Evolutionary conservation across 352 stramenopile genomes (phyloP).

Genomic region (Phytophthora fragariaefolia): DNA sequence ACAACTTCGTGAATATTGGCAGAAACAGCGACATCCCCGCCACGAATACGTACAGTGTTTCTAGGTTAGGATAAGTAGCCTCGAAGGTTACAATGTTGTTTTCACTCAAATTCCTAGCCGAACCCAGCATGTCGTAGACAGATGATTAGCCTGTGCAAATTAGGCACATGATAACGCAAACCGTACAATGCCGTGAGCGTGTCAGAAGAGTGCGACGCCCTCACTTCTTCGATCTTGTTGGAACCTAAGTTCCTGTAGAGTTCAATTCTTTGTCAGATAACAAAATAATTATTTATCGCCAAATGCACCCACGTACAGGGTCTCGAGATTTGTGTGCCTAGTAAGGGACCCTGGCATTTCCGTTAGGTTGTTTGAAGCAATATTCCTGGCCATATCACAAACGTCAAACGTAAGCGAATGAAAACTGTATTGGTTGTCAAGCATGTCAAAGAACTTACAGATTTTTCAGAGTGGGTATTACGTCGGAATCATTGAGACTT

Average conservation of each 20-base stretch:
- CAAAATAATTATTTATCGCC: background rate
- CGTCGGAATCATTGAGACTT: slow-evolving; percentile 17
- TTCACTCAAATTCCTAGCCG: slow-evolving; percentile 29
- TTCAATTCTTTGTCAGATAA: background rate
- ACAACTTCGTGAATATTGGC: slow-evolving; percentile 4
- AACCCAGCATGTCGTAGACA: background rate
- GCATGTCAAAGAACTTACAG: slow-evolving; percentile 15
- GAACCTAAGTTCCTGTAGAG: slow-evolving; percentile 29
- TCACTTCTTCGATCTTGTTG: slow-evolving; percentile 30
- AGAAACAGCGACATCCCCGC: background rate
- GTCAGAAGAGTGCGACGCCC: slow-evolving; percentile 5
- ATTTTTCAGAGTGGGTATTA: slow-evolving; percentile 28
- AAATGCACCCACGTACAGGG: slow-evolving; percentile 23
- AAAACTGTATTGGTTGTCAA: background rate
- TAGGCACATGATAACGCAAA: background rate
- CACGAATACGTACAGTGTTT: slow-evolving; percentile 50
- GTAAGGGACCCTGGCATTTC: slow-evolving; percentile 17
- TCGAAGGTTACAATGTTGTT: slow-evolving; percentile 45
- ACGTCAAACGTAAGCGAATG: slow-evolving; percentile 5
- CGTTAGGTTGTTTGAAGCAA: slow-evolving; percentile 31
- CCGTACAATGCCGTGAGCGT: slow-evolving; percentile 28
- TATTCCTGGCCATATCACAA: slow-evolving; percentile 13
- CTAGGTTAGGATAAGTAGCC: slow-evolving; percentile 49
- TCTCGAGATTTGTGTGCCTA: slow-evolving; percentile 11
- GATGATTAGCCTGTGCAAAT: background rate